Conservation (phyloP, 345 rosid species). For the Camelina hispida region DNA sequence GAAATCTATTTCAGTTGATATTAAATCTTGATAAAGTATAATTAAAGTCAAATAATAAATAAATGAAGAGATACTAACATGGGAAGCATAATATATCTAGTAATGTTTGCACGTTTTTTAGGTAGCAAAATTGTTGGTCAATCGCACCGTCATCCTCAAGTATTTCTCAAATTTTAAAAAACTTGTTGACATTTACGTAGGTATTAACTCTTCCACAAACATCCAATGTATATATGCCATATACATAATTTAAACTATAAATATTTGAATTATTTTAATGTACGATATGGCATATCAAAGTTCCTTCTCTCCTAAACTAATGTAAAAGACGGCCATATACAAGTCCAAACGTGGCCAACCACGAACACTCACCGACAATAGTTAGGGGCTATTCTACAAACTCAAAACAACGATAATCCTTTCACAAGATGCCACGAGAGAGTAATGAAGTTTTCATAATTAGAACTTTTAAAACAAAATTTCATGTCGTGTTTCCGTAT, state of each 20-base stretch:
- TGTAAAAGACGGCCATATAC: not conserved
- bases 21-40: too few species aligned
- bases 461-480: too few species aligned
- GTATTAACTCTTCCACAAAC: not conserved
- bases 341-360: not conserved
- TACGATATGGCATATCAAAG: not conserved
- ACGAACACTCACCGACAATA: not conserved
- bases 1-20: too few species aligned
- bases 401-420: too few species aligned
- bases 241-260: not conserved
- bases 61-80: not conserved
- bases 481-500: too few species aligned
- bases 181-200: not conserved
- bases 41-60: not conserved
- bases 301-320: not conserved
- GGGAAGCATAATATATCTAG: not conserved
- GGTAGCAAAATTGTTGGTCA: not conserved
- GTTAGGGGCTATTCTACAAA: too few species aligned
- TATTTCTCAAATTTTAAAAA: not conserved
- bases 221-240: not conserved
- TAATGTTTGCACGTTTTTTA: constrained; percentile 2
- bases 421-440: too few species aligned
- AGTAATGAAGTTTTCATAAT: too few species aligned
- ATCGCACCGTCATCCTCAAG: not conserved
- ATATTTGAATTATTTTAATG: not conserved